A percentile compares a stretch with the other conserved stretches of the same genome.
These are phyloP conservation scores for Zarea fungicola DNA, from an alignment of 2,329 filamentous ascomycete species.

Conservation along the genomic window DNA sequence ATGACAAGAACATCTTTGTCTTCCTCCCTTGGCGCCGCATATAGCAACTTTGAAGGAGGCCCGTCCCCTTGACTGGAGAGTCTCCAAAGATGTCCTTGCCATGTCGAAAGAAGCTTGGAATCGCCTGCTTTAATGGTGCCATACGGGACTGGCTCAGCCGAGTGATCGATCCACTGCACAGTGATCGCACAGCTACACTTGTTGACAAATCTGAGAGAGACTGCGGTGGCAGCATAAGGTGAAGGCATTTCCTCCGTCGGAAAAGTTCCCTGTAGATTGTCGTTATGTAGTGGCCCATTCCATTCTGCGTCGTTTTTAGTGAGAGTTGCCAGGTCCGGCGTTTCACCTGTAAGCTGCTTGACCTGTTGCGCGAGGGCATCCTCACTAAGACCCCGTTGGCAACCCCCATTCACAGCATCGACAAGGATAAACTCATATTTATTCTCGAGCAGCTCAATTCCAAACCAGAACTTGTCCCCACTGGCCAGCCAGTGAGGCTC, in stretches of 20 bases:
- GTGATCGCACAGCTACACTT: background rate
- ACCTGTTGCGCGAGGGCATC: no score
- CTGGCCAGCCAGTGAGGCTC: background rate
- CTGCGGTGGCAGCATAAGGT: background rate
- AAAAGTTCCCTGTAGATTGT: no score
- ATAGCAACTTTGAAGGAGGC: background rate
- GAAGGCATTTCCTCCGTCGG: background rate
- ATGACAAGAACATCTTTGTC: background rate
- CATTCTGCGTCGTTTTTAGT: no score
- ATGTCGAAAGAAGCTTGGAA: background rate
- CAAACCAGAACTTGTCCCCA: background rate
- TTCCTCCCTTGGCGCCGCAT: background rate
- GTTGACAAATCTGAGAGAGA: background rate
- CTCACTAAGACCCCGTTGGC: no score
- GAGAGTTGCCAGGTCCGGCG: no score
- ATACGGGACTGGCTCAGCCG: background rate
- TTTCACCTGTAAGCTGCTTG: no score
- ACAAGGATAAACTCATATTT: background rate
- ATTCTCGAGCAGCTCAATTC: background rate
- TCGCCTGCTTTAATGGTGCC: background rate
- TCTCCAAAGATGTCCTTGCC: slow-evolving; percentile 1
- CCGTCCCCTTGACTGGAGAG: background rate
- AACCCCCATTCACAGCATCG: no score
- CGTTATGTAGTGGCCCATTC: no score
- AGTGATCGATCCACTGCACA: background rate